These are phyloP conservation scores for Phialophora tarda DNA, from an alignment of 2,329 filamentous ascomycete genomes.

Conservation along the genomic window DNA sequence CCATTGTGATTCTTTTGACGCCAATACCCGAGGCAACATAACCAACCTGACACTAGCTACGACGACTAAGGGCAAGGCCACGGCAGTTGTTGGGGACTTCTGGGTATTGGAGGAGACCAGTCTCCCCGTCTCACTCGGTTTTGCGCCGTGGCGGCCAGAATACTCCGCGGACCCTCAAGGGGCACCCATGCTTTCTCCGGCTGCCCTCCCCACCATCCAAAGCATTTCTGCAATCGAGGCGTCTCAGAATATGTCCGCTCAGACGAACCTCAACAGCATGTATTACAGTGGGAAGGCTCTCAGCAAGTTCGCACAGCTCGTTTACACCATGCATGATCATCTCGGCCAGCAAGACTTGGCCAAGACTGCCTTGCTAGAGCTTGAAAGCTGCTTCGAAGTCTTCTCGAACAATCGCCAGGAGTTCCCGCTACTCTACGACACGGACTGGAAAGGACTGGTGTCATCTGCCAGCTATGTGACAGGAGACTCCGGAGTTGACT, in stretches of 20 bases:
- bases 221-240: slow-evolving; percentile 73
- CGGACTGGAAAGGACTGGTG: slow-evolving; percentile 77
- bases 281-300: slow-evolving; percentile 90
- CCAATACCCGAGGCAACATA: slow-evolving; percentile 55
- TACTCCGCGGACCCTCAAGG: slow-evolving; percentile 40
- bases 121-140: slow-evolving; percentile 76
- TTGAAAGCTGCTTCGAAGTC: slow-evolving; percentile 69
- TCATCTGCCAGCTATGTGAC: slow-evolving; percentile 75
- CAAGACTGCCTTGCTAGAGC: slow-evolving; percentile 61
- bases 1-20: slow-evolving; percentile 77
- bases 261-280: slow-evolving; percentile 81
- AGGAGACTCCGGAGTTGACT: slow-evolving; percentile 74
- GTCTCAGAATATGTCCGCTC: slow-evolving; percentile 72
- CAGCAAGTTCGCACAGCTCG: slow-evolving; percentile 74
- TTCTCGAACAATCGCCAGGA: slow-evolving; percentile 72
- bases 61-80: slow-evolving; percentile 82
- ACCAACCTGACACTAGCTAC: slow-evolving; percentile 70
- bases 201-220: slow-evolving; percentile 65
- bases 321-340: slow-evolving; percentile 70
- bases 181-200: slow-evolving; percentile 48
- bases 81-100: slow-evolving; percentile 70
- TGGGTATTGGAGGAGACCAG: slow-evolving; percentile 79
- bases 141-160: slow-evolving; percentile 74
- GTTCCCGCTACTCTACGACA: slow-evolving; percentile 63
- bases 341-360: slow-evolving; percentile 64